Conservation (phyloP, 176 grass and related monocot genomes). For the Poa pratensis region DNA sequence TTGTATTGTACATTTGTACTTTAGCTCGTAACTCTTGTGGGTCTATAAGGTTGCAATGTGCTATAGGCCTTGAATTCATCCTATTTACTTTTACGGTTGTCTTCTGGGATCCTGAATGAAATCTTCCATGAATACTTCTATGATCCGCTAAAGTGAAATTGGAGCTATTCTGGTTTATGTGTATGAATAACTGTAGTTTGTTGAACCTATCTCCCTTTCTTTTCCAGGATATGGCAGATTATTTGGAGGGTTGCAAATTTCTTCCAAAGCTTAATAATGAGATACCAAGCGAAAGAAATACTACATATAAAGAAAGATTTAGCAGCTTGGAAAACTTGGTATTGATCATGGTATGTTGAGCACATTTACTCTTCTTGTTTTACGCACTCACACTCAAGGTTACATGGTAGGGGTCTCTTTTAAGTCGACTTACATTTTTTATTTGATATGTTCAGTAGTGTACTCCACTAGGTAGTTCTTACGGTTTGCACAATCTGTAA, state of each 20-base stretch:
- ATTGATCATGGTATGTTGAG: slow-evolving; percentile 83
- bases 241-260: slow-evolving; percentile 92
- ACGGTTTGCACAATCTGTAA: background rate
- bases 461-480: background rate
- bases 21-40: background rate
- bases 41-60: background rate
- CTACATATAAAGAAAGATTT: slow-evolving; percentile 87
- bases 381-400: slow-evolving; percentile 8
- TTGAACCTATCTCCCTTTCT: slow-evolving; percentile 27
- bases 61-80: background rate
- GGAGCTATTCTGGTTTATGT: slow-evolving; percentile 23
- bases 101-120: background rate
- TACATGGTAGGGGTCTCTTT: background rate
- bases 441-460: background rate
- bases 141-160: background rate
- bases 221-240: slow-evolving; percentile 78
- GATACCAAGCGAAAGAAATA: slow-evolving; percentile 73
- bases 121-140: background rate
- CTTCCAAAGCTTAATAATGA: slow-evolving; percentile 98
- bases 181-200: background rate
- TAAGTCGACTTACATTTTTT: background rate
- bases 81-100: slow-evolving; percentile 27
- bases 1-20: background rate
- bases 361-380: slow-evolving; percentile 20
- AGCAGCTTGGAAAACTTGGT: slow-evolving; percentile 83